Conservation (phyloP, 345 rosid species). For the Salix viminalis region DNA sequence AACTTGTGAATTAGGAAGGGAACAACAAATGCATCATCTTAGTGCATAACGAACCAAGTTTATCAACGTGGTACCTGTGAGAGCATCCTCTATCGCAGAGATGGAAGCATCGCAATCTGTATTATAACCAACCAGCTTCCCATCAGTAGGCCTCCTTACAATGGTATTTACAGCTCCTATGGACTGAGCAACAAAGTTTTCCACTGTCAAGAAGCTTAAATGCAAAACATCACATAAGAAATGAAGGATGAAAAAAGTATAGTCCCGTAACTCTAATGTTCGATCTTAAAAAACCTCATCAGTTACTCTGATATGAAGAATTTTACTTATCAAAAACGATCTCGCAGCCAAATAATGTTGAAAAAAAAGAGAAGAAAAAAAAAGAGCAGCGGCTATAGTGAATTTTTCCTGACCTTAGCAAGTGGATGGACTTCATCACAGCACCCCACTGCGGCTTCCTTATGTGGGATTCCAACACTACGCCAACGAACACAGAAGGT, state of each 20-base stretch:
- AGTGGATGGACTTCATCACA: conserved; percentile 46
- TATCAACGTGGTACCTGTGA: conserved; percentile 31
- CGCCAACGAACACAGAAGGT: neutral
- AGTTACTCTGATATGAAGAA: too few relatives aligned
- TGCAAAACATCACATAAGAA: neutral
- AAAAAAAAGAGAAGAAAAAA: too few relatives aligned
- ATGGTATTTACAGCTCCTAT: conserved; percentile 48
- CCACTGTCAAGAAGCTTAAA: conserved; percentile 20
- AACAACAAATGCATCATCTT: conserved; percentile 15
- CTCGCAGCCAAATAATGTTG: too few relatives aligned
- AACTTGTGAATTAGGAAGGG: neutral
- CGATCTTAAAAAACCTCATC: too few relatives aligned
- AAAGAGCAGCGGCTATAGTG: too few relatives aligned
- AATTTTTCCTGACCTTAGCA: conserved; percentile 30
- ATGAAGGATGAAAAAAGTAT: too few relatives aligned
- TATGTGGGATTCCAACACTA: conserved; percentile 45
- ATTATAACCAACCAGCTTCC: conserved; percentile 44
- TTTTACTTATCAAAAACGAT: too few relatives aligned
- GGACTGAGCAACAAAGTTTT: conserved; percentile 22
- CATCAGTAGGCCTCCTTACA: conserved; percentile 38
- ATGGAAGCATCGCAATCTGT: conserved; percentile 47
- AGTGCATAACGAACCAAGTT: conserved; percentile 22
- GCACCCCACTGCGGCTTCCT: conserved; percentile 41
- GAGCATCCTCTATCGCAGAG: conserved; percentile 53
- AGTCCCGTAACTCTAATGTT: too few relatives aligned